Evolutionary conservation across 768 basidiomycete species (phyloP), one percentile per base, ranked within the genome.

Genomic region (Tephrocybe sp.): DNA sequence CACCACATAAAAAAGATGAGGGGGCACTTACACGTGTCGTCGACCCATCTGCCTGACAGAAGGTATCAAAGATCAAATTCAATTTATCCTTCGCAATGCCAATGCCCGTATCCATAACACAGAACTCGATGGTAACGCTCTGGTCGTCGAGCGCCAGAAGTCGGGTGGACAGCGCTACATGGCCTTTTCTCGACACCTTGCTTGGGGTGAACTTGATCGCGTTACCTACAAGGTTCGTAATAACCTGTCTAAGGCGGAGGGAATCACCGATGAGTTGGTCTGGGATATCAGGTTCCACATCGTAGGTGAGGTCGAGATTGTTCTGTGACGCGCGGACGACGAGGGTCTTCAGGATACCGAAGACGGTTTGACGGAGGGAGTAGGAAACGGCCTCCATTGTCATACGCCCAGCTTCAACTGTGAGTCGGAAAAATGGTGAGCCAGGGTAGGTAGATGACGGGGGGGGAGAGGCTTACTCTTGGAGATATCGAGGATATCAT

Each of bases 341-440:
- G 51, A 99, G 81, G 0, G 96, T 98, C 74, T 99, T 99, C 64
- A 98, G 81, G 54, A 98, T 97, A 24, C 93, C 93, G 62, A 98
- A 98, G 36, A 98, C 93, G 3, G 93, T 96, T 59, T 93, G 88
- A n/a, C 97, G 89, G 24, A 98, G 79, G 9, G 95, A 98, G 72
- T 96, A 99, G 2, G 95, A 88, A n/a, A 98, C 96, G 24, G 92
- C 88, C 71, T 99, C 97, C 90, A 99, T 97, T 2, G 94, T 98
- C 97, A 99, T 99, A 11, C 96, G 89, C 39, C 97, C 97, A 34
- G 96, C 97, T 71, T 99, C 97, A 63, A 98, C 95, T 97, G n/a
- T n/a, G n/a, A n/a, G 60, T 7, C 58, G 39, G 23, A 34, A 30
- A 32, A 44, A n/a, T n/a, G 43, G 60, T 56, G 53, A 61, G 49